These are phyloP conservation scores for Lantana camara DNA, from an alignment of 257 asterid species.

Conservation along the genomic window DNA sequence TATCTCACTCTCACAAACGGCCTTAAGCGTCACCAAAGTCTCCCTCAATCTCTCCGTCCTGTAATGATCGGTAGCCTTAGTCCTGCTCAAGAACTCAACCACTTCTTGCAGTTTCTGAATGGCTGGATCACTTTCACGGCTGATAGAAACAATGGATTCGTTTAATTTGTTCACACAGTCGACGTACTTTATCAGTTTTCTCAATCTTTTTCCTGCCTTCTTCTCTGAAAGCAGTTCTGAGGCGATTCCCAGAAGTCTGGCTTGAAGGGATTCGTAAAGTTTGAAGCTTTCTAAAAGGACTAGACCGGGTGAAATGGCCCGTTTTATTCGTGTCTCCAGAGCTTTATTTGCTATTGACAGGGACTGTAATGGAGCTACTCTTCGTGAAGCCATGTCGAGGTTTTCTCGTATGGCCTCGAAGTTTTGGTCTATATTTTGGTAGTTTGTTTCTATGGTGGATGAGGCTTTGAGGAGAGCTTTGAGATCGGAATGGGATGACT, in stretches of 20 bases:
- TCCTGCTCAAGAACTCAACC: conserved; percentile 87
- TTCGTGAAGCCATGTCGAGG: conserved; percentile 47
- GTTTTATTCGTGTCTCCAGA: conserved; percentile 67
- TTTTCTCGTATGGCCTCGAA: conserved; percentile 41
- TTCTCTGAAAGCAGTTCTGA: conserved; percentile 42
- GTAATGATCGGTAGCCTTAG: conserved; percentile 74
- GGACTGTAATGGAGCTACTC: conserved; percentile 69
- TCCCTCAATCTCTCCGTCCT: conserved; percentile 61
- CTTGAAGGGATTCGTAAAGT: conserved; percentile 60
- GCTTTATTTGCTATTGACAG: conserved; percentile 77
- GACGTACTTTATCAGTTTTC: conserved; percentile 55
- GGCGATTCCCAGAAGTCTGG: conserved; percentile 49
- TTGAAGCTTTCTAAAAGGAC: conserved; percentile 70
- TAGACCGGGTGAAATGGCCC: conserved; percentile 72
- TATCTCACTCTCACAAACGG: conserved; percentile 66
- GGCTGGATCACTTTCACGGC: conserved; percentile 63
- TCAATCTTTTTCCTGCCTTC: conserved; percentile 40
- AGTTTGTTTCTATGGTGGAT: conserved; percentile 33
- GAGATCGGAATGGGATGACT: conserved; percentile 49
- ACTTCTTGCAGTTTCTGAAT: conserved; percentile 82
- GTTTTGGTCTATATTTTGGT: conserved; percentile 42
- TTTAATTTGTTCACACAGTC: conserved; percentile 55
- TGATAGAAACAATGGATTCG: conserved; percentile 45
- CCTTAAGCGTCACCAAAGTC: conserved; percentile 67
- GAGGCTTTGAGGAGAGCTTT: conserved; percentile 49